A percentile compares a stretch with the other conserved stretches of the same genome.
Evolutionary conservation across 208 protist species (phyloP).

Genomic region (Trypanosoma boissoni): DNA sequence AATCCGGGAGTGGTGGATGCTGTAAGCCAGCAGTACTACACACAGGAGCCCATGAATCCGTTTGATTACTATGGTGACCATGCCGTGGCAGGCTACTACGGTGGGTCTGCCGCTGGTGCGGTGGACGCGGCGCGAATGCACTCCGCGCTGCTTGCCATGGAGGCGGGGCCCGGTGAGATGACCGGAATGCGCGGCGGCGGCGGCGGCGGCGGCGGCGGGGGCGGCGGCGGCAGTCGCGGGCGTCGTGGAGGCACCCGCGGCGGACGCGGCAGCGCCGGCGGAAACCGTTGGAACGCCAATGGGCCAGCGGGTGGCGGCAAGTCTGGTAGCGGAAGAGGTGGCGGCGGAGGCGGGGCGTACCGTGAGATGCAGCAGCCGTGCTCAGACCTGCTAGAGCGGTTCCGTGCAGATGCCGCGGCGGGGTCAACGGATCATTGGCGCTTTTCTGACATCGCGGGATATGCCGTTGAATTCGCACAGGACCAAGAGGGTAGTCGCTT

Average conservation of each 20-base stretch:
- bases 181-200: constrained; percentile 14
- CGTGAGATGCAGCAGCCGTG: constrained; percentile 34
- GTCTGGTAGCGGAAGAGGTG: background rate
- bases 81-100: constrained; percentile 27
- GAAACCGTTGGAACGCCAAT: constrained; percentile 7
- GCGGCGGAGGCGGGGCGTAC: constrained; percentile 16
- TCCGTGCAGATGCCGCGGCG: constrained; percentile 51
- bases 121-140: constrained; percentile 16
- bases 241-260: constrained; percentile 28
- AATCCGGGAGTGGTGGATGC: constrained; percentile 14
- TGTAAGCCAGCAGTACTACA: constrained; percentile 85
- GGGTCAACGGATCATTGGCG: constrained; percentile 39
- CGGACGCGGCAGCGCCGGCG: constrained; percentile 16
- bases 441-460: constrained; percentile 84
- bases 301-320: constrained; percentile 5
- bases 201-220: constrained; percentile 16
- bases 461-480: constrained; percentile 94
- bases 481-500: constrained; percentile 98
- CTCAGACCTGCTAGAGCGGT: constrained; percentile 66
- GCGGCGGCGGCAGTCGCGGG: constrained; percentile 19
- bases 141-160: constrained; percentile 21
- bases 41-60: constrained; percentile 75
- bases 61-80: constrained; percentile 46
- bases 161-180: constrained; percentile 4
- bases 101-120: constrained; percentile 5